Evolutionary conservation across 805 yeast species (phyloP), one percentile per base, ranked within the genome.

Genomic region (Starmerella asiatica): DNA sequence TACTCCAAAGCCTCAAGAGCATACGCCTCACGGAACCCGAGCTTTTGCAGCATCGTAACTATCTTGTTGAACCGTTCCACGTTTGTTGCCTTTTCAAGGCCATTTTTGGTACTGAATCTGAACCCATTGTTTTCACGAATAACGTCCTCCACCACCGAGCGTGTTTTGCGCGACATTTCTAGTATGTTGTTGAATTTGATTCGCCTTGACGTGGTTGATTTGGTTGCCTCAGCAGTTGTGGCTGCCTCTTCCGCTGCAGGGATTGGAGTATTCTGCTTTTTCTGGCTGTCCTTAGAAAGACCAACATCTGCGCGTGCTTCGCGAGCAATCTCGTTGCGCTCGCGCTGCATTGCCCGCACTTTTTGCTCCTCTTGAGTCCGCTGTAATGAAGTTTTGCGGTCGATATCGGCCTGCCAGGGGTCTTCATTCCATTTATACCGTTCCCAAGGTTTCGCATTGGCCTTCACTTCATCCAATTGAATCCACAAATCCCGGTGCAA

Each of bases 401-500:
- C 83, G n/a, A 79, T 45, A 17, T 72, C 62, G 0, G 76, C 77
- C 16, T 60, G 61, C 60, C 91, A 88, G 1, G 97, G 98, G 52
- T 88, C 83, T 3, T 51, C 52, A 15, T 29, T 33, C 56, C 56
- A 52, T 21, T 44, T 47, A 43, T 46, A 51, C 11, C 16, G 18
- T 18, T 44, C 50, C 9, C 40, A 40, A 5, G 42, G 38, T 19
- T 42, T 42, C 11, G 54, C 53, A n/a, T 75, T 45, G 30, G 57
- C 52, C 42, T 93, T 65, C 43, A 68, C 71, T 5, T 63, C 66
- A 40, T 82, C 94, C 42, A 88, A 60, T 17, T 70, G 73, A 18
- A 66, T 58, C 97, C 97, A 88, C 21, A 82, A 64, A 36, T 71
- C 71, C 47, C 83, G 75, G 56, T 83, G 94, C 24, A 78, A 75